Conservation (phyloP, 768 basidiomycete species). For the Tricholoma matsutake region DNA sequence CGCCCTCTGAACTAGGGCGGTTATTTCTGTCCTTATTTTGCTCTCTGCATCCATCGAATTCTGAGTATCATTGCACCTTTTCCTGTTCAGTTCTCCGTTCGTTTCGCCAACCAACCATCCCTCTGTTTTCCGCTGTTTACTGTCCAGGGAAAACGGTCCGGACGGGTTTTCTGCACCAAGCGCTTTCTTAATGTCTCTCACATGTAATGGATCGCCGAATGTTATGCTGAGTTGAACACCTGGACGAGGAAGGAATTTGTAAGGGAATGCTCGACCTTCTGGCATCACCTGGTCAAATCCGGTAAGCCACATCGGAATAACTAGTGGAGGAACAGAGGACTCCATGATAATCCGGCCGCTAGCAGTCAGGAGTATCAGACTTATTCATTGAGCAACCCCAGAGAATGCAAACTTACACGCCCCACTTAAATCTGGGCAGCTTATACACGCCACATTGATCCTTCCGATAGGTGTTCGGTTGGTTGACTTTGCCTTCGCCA, state of each 20-base stretch:
- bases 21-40: conserved; percentile 50
- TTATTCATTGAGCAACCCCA: background rate
- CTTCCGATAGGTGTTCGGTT: conserved; percentile 50
- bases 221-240: conserved; percentile 68
- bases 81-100: conserved; percentile 17
- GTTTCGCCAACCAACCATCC: conserved; percentile 19
- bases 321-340: conserved; percentile 54
- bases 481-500: conserved; percentile 86
- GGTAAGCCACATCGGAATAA: conserved; percentile 93
- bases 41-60: background rate
- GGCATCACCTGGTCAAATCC: conserved; percentile 89
- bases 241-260: conserved; percentile 64
- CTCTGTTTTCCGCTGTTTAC: conserved; percentile 17
- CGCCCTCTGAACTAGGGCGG: conserved; percentile 46
- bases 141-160: background rate
- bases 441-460: conserved; percentile 40
- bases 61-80: conserved; percentile 17
- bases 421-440: conserved; percentile 91
- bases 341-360: conserved; percentile 83
- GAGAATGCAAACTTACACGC: conserved; percentile 60
- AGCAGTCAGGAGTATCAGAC: conserved; percentile 8
- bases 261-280: conserved; percentile 73
- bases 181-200: conserved; percentile 30
- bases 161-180: conserved; percentile 6
- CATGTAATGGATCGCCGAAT: conserved; percentile 72